These are phyloP conservation scores for Carex parvula DNA, from an alignment of 176 grass and related monocot genomes.

Conservation along the genomic window DNA sequence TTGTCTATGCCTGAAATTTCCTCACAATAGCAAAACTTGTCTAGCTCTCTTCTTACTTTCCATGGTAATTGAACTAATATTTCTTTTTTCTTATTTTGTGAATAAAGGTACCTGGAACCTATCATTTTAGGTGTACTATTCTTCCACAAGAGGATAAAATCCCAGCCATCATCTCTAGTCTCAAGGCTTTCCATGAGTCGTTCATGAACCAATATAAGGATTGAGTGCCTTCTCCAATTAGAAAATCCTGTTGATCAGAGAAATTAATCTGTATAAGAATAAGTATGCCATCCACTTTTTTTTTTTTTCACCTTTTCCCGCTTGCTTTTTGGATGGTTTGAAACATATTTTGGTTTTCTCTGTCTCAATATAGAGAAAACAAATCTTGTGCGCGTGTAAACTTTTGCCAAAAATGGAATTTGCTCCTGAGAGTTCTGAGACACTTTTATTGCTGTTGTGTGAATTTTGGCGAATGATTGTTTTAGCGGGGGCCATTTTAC, in stretches of 20 bases:
- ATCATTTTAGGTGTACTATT: conserved; percentile 85
- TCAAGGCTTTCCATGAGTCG: conserved; percentile 58
- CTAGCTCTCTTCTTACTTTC: neutral
- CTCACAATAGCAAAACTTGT: neutral
- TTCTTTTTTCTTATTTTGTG: neutral
- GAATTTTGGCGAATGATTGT: neutral
- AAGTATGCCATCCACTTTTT: conserved; percentile 8
- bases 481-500: neutral
- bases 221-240: conserved; percentile 19
- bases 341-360: conserved; percentile 24
- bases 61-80: conserved; percentile 3
- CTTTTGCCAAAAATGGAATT: conserved; percentile 1
- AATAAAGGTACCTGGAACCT: conserved; percentile 64
- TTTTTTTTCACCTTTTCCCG: neutral
- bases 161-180: conserved; percentile 38
- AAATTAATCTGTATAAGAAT: conserved; percentile 1
- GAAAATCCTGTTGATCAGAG: neutral
- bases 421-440: neutral
- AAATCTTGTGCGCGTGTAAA: conserved; percentile 14
- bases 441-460: neutral
- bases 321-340: conserved; percentile 26
- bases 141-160: conserved; percentile 66
- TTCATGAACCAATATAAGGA: conserved; percentile 59
- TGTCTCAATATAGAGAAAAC: conserved; percentile 5
- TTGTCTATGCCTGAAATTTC: neutral